A percentile compares a stretch with the other conserved stretches of the same genome.
These are phyloP conservation scores for Apophysomyces elegans DNA, from an alignment of 371 early-diverging fungal species.

Conservation along the genomic window DNA sequence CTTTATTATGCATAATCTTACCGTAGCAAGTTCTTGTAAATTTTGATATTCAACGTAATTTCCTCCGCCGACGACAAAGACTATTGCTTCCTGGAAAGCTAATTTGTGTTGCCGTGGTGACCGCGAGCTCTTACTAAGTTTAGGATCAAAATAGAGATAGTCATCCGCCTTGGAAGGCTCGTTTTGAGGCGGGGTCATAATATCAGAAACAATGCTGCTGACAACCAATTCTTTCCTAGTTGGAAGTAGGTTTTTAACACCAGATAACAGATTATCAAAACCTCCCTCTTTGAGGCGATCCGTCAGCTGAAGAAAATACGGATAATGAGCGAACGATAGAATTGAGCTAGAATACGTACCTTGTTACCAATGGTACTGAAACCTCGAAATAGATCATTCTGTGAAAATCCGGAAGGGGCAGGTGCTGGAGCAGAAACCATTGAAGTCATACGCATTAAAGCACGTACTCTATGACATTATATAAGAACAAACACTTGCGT, in stretches of 20 bases:
- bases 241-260: constrained; percentile 93
- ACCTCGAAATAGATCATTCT: constrained; percentile 60
- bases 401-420: constrained; percentile 55
- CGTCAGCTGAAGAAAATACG: constrained; percentile 56
- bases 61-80: constrained; percentile 97
- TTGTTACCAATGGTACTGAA: constrained; percentile 88
- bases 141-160: constrained; percentile 90
- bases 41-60: constrained; percentile 97
- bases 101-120: constrained; percentile 59
- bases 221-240: constrained; percentile 85
- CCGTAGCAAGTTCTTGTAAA: constrained; percentile 83
- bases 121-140: constrained; percentile 53
- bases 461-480: constrained; percentile 60
- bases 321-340: neutral
- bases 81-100: constrained; percentile 87
- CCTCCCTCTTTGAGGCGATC: constrained; percentile 82
- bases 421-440: constrained; percentile 56
- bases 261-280: constrained; percentile 87
- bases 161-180: constrained; percentile 74
- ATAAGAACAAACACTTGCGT: neutral
- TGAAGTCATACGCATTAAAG: constrained; percentile 70
- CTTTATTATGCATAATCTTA: constrained; percentile 27
- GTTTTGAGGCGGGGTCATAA: constrained; percentile 73
- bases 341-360: constrained; percentile 39
- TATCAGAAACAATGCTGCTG: constrained; percentile 83